Conservation (phyloP, 2,329 filamentous ascomycete genomes). For the Cytospora schulzeri region DNA sequence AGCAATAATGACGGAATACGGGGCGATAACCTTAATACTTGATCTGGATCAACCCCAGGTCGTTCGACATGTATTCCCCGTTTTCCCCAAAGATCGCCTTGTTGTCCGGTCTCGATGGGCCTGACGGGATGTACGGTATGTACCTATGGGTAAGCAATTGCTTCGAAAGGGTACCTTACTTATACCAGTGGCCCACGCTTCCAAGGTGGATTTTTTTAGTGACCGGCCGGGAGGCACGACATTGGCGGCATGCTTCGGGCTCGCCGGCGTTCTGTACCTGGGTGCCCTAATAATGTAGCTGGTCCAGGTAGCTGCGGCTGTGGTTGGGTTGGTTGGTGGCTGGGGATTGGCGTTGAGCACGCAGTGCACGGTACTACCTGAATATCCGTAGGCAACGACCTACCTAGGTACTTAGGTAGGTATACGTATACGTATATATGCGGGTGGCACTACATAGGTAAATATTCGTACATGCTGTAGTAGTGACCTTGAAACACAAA, state of each 20-base stretch:
- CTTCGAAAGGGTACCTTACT: neutral
- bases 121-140: neutral
- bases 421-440: neutral
- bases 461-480: no score
- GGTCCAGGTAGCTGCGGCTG: neutral
- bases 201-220: neutral
- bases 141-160: neutral
- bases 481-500: neutral
- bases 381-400: neutral
- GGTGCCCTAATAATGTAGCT: neutral
- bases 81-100: neutral
- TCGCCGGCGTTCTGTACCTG: neutral
- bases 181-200: neutral
- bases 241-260: neutral
- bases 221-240: neutral
- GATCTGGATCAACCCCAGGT: neutral
- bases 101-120: neutral
- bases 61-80: neutral
- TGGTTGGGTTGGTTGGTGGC: neutral
- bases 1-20: slow-evolving; percentile 1
- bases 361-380: neutral
- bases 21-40: slow-evolving; percentile 1
- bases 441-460: neutral
- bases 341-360: neutral
- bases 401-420: neutral